These are phyloP conservation scores for Zancudomyces culisetae DNA, from an alignment of 371 early-diverging fungal genomes.

Conservation along the genomic window DNA sequence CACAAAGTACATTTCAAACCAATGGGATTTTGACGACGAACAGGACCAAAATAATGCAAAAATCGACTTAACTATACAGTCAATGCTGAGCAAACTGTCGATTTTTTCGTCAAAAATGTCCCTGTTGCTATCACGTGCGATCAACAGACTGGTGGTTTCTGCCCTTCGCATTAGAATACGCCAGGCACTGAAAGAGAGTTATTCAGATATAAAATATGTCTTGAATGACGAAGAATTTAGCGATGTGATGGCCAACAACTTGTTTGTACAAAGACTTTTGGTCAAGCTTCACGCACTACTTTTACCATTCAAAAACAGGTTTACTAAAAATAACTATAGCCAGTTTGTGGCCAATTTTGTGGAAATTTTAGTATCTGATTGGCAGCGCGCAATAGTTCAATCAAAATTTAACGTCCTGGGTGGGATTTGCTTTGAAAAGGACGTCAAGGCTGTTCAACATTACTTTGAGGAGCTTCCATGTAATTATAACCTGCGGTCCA, in stretches of 20 bases:
- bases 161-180: slow-evolving; percentile 61
- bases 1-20: slow-evolving; percentile 28
- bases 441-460: slow-evolving; percentile 51
- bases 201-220: slow-evolving; percentile 68
- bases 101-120: slow-evolving; percentile 9
- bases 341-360: slow-evolving; percentile 37
- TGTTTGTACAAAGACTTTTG: slow-evolving; percentile 57
- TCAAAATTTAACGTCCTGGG: slow-evolving; percentile 65
- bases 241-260: slow-evolving; percentile 53
- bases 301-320: slow-evolving; percentile 30
- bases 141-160: slow-evolving; percentile 58
- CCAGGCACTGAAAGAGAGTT: slow-evolving; percentile 55
- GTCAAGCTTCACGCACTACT: slow-evolving; percentile 39
- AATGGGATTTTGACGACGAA: slow-evolving; percentile 31
- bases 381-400: slow-evolving; percentile 68
- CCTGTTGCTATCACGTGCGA: slow-evolving; percentile 32
- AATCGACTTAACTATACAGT: not conserved
- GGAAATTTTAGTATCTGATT: slow-evolving; percentile 46
- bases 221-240: slow-evolving; percentile 77
- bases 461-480: slow-evolving; percentile 33
- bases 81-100: slow-evolving; percentile 11
- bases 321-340: slow-evolving; percentile 46
- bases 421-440: slow-evolving; percentile 54
- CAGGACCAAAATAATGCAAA: slow-evolving; percentile 21
- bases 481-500: slow-evolving; percentile 28